Evolutionary conservation across 768 basidiomycete species (phyloP).

Genomic region (Leccinum olivaceopallidum): DNA sequence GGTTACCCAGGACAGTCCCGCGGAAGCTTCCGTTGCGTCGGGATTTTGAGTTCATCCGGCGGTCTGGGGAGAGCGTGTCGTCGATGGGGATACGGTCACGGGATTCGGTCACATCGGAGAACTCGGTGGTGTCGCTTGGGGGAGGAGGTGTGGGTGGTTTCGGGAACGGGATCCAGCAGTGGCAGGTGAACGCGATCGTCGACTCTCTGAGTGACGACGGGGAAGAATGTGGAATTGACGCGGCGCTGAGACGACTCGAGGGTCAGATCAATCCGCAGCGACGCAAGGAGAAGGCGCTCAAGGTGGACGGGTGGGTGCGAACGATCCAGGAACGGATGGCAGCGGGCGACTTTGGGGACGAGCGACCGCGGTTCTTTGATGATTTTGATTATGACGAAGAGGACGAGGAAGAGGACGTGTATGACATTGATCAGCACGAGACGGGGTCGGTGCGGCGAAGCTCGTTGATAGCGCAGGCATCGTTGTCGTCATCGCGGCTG

Average conservation of each 20-base stretch:
- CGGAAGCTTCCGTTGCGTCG: conserved; percentile 71
- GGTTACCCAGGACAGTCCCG: conserved; percentile 52
- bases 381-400: conserved; percentile 41
- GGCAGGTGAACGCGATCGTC: conserved; percentile 80
- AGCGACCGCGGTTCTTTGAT: conserved; percentile 55
- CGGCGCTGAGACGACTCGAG: conserved; percentile 77
- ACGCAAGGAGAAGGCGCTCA: no score
- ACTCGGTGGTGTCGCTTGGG: conserved; percentile 35
- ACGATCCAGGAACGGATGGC: conserved; percentile 22
- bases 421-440: conserved; percentile 34
- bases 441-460: conserved; percentile 26
- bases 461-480: not conserved
- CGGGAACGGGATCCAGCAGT: conserved; percentile 52
- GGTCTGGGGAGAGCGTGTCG: conserved; percentile 70
- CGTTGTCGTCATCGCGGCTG: not conserved
- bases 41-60: conserved; percentile 78
- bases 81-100: conserved; percentile 75
- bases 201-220: conserved; percentile 74
- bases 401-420: conserved; percentile 36
- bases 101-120: conserved; percentile 56
- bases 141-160: conserved; percentile 28
- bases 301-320: no score
- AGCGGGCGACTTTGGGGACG: conserved; percentile 62
- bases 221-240: conserved; percentile 79
- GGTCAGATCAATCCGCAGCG: conserved; percentile 50